phyloP scores from a whole-genome alignment of 345 rosid genomes.

The Syzygium jambos region DNA sequence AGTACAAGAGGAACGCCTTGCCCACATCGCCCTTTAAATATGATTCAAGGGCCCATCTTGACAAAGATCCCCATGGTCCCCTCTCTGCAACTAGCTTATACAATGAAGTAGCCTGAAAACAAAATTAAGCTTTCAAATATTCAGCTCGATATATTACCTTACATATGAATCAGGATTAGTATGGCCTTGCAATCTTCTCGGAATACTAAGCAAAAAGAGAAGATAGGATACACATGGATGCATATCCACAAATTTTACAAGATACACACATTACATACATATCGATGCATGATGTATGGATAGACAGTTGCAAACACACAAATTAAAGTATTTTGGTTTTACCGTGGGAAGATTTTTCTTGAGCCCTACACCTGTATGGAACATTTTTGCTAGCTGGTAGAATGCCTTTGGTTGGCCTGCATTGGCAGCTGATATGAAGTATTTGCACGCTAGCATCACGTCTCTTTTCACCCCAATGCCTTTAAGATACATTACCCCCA shows the following conservation, averaged over 20 bases:
- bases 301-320: background rate
- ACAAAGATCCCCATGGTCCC: constrained; percentile 97
- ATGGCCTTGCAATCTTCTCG: background rate
- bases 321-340: constrained; percentile 1
- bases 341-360: constrained; percentile 74
- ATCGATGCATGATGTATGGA: background rate
- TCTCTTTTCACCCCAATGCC: constrained; percentile 90
- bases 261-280: background rate
- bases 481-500: constrained; percentile 87
- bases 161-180: background rate
- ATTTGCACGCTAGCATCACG: constrained; percentile 65
- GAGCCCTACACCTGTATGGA: constrained; percentile 92
- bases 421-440: constrained; percentile 79
- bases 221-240: background rate
- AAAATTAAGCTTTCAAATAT: background rate
- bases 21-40: constrained; percentile 92
- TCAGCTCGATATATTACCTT: background rate
- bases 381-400: constrained; percentile 98
- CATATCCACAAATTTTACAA: background rate
- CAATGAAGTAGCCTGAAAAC: constrained; percentile 71
- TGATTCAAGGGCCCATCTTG: constrained; percentile 98
- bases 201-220: background rate
- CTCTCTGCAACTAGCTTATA: constrained; percentile 96
- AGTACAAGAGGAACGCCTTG: constrained; percentile 75
- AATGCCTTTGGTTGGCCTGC: constrained; percentile 95